Evolutionary conservation across 805 yeast species (phyloP).

Genomic region (Candida tammaniensis): DNA sequence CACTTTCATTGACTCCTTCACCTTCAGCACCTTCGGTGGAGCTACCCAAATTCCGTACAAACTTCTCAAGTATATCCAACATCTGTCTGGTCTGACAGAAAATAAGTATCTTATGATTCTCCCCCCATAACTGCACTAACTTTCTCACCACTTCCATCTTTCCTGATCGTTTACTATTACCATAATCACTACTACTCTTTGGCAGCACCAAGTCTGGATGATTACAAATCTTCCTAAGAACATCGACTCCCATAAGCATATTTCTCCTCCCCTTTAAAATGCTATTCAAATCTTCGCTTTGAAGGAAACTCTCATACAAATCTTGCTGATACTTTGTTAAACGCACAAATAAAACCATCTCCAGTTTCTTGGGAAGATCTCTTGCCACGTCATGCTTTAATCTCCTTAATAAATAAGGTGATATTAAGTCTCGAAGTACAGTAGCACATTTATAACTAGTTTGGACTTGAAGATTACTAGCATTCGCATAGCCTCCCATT

Average conservation of each 20-base stretch:
- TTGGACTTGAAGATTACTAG: constrained; percentile 92
- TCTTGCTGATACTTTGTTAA: constrained; percentile 73
- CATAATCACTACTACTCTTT: constrained; percentile 43
- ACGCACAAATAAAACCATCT: constrained; percentile 90
- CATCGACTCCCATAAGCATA: constrained; percentile 85
- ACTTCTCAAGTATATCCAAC: constrained; percentile 80
- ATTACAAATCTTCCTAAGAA: constrained; percentile 87
- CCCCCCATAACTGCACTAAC: constrained; percentile 70
- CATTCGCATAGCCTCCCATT: constrained; percentile 98
- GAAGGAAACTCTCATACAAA: constrained; percentile 70
- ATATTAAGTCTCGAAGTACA: constrained; percentile 77
- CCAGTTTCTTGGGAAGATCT: constrained; percentile 89
- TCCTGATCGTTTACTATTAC: constrained; percentile 68
- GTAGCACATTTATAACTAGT: constrained; percentile 96
- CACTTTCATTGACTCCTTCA: constrained; percentile 8
- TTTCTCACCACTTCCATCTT: constrained; percentile 87
- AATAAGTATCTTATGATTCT: constrained; percentile 72
- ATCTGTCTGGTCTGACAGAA: constrained; percentile 93
- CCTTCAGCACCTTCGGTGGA: constrained; percentile 9
- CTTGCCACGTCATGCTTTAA: constrained; percentile 93
- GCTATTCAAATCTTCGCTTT: constrained; percentile 70
- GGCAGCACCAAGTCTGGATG: constrained; percentile 75
- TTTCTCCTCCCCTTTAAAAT: constrained; percentile 75
- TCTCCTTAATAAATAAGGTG: constrained; percentile 84
- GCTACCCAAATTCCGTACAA: constrained; percentile 40